Base-by-base conservation (phyloP, 2,329 filamentous ascomycete species). In the Botrytis porri region DNA sequence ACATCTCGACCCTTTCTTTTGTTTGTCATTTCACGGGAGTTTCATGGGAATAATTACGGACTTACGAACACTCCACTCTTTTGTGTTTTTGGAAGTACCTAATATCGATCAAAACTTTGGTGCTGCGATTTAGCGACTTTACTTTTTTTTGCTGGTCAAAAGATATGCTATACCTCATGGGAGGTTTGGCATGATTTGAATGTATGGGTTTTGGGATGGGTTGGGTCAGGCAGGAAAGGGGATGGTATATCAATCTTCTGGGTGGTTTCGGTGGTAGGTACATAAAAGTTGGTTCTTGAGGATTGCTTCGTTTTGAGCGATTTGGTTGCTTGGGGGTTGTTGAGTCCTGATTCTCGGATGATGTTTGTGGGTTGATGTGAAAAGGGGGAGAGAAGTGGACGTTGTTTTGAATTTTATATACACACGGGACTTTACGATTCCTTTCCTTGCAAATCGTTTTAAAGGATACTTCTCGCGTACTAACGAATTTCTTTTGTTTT, bases 61-160 rank as follows among this genome's bases (percentile, higher is more conserved):
- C 59, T 71, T 71, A 71, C 61, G 45, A 71, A 71, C 69, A 71
- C 69, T 71, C 60, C 60, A 71, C 69, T 71, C 69, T 71, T 71
- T 71, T 65, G 69, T 71, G 69, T 64, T 71, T 71, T 59, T 70
- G 57, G 60, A 45, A 63, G 69, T 71, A 63, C 60, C 45, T 65
- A 65, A 64, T 65, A 70, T 39, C 37, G 22, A 63, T 65, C 57
- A 54, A 62, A 62, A 54, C 25, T 41, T 71, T 71, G 59, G 45
- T 63, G 32, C 45, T 71, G 69, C 69, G n/a, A 54, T 65, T 71
- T 71, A 71, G 69, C 69, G 69, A 41, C 35, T 48, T 69, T 69
- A 10, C 20, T 64, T 64, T 71, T 35, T 32, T 39, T 35, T 51
- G 45, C 43, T 64, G 69, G 59, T 37, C 25, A 64, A 64, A 22